Evolutionary conservation across 805 yeast genomes (phyloP).

Genomic region (Spathaspora sp.): DNA sequence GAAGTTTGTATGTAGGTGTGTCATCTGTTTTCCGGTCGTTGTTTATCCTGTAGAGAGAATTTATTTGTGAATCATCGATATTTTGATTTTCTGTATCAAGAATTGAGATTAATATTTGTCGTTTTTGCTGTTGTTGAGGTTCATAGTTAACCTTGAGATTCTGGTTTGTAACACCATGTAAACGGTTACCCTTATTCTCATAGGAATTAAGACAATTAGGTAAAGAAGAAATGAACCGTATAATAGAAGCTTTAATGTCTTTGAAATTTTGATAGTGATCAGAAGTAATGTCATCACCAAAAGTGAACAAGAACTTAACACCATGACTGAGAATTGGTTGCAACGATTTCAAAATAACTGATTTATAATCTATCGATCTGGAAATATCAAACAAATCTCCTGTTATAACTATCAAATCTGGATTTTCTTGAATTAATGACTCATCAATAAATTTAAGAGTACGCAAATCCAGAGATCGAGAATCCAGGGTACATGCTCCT

Average conservation of each 20-base stretch:
- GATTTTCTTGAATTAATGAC: conserved; percentile 23
- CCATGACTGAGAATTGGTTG: conserved; percentile 28
- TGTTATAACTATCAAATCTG: conserved; percentile 34
- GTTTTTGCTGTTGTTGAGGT: conserved; percentile 16
- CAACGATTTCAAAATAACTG: conserved; percentile 26
- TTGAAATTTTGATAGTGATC: not conserved
- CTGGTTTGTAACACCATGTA: conserved; percentile 38
- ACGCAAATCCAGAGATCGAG: conserved; percentile 21
- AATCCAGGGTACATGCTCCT: not conserved
- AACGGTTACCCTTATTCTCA: conserved; percentile 5
- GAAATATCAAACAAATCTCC: conserved; percentile 36
- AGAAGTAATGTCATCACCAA: conserved; percentile 31
- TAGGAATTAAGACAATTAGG: conserved; percentile 33
- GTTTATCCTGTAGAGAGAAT: conserved; percentile 27
- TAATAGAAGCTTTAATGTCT: conserved; percentile 9
- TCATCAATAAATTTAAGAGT: conserved; percentile 28
- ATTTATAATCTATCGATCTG: conserved; percentile 23
- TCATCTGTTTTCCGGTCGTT: not conserved
- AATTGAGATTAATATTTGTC: conserved; percentile 27
- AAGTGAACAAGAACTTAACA: conserved; percentile 32
- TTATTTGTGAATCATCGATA: conserved; percentile 31
- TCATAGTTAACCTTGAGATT: conserved; percentile 27
- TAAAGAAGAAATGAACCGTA: conserved; percentile 27
- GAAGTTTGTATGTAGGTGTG: conserved; percentile 19
- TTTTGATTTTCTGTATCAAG: conserved; percentile 29